These are phyloP conservation scores for Miamiensis avidus DNA, from an alignment of 169 alveolate genomes.

Conservation along the genomic window DNA sequence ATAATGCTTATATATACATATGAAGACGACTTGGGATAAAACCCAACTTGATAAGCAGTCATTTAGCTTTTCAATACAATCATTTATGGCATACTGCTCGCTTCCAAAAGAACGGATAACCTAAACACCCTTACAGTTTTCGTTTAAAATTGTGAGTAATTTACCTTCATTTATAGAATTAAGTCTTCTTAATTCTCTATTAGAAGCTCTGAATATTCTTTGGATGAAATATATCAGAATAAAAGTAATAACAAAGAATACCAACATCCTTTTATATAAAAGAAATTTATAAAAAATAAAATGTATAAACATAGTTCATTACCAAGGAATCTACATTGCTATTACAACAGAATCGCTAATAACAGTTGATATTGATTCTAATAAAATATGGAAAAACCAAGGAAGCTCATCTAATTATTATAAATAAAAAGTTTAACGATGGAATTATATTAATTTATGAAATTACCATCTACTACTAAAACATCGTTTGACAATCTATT, in stretches of 20 bases:
- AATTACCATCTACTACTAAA: conserved; percentile 36
- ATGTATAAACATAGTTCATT: no score
- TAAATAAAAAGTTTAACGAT: neutral
- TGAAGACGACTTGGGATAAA: neutral
- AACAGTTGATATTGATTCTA: conserved; percentile 35
- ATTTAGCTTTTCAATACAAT: conserved; percentile 46
- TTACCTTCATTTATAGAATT: conserved; percentile 52
- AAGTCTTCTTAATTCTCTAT: conserved; percentile 60
- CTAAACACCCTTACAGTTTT: conserved; percentile 56
- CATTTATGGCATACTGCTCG: conserved; percentile 30
- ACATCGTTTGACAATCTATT: conserved; percentile 66
- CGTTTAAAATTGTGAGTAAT: conserved; percentile 36
- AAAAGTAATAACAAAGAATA: conserved; percentile 40
- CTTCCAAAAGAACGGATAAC: conserved; percentile 52
- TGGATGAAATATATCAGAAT: conserved; percentile 35
- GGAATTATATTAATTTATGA: no score
- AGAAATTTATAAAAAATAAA: no score
- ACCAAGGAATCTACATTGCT: neutral
- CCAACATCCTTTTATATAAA: neutral
- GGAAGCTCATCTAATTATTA: conserved; percentile 30
- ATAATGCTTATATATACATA: neutral
- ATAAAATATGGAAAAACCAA: conserved; percentile 43
- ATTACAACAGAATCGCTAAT: conserved; percentile 13
- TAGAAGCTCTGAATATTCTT: conserved; percentile 50
- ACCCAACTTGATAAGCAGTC: neutral